Conservation (phyloP, 441 rosid species). For the Raphanus hybrid region DNA sequence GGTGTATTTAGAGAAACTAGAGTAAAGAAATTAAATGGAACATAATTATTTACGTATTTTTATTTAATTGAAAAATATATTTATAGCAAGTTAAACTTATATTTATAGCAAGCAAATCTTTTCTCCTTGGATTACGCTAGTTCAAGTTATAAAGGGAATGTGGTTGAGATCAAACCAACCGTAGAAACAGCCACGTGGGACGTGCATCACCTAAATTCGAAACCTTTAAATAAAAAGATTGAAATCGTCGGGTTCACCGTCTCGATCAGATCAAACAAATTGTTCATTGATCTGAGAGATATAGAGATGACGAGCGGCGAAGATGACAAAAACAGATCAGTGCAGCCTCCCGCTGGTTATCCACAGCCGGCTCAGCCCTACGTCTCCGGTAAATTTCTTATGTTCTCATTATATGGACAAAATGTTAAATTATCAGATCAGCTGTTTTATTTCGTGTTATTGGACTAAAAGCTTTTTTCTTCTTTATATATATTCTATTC, state of each 20-base stretch:
- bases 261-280: constrained; percentile 35
- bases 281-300: constrained; percentile 25
- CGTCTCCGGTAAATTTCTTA: constrained; percentile 47
- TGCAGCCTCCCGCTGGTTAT: constrained; percentile 55
- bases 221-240: neutral
- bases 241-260: constrained; percentile 4
- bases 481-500: neutral
- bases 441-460: neutral
- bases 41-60: neutral
- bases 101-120: constrained; percentile 1
- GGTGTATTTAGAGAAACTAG: too few species aligned
- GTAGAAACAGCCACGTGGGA: constrained; percentile 31
- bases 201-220: neutral
- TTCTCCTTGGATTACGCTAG: neutral
- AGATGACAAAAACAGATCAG: constrained; percentile 52
- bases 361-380: constrained; percentile 87
- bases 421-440: constrained; percentile 25
- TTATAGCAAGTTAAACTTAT: neutral
- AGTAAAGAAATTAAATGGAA: neutral
- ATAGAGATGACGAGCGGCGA: constrained; percentile 38
- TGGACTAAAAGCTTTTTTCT: neutral
- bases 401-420: constrained; percentile 50
- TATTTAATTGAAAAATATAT: neutral
- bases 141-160: neutral
- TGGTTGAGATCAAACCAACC: constrained; percentile 6